Evolutionary conservation across 1,139 yeast species (phyloP), one percentile per base, ranked within the genome.

Genomic region (Yamadazyma diddensiae): DNA sequence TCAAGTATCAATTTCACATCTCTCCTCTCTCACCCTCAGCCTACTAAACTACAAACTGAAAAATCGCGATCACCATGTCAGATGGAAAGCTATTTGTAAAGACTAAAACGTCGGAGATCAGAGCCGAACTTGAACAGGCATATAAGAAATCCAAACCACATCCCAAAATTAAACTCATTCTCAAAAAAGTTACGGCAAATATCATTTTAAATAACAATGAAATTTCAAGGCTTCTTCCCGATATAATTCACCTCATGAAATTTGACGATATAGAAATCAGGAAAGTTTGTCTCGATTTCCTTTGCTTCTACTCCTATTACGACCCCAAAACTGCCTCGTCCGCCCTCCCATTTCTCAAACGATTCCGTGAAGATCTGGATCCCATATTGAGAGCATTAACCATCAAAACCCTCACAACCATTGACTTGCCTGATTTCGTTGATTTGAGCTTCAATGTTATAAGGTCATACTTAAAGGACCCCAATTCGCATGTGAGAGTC

Each of bases 171-270:
- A 80, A 77, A 52, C 60, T 72, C 15, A 79, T 87, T 1, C 62
- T 92, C 44, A 82, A 81, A 55, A 84, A 84, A 52, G 73, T 87
- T 19, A 70, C 88, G 6, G 94, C 95, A 28, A 90, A 88, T 54
- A 72, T 87, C 58, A 82, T 94, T 4, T 69, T 88, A 60, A 88
- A 88, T 37, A 87, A 87, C 52, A 71, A 73, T 42, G 97, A 90
- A 50, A 74, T 88, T 76, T 69, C 78, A 8, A 52, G 65, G 23
- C 53, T 90, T 38, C 74, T 82, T 52, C 80, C 82, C 1, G 94
- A 84, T 29, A 73, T 90, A 9, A 53, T 84, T 6, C 64, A 64
- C 21, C 66, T 84, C 35, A 70, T 86, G 67, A 62, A 70, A 33
- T 64, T 73, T 14, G 77, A 76, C 38, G 95, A 86, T 55, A 53